Percentiles rank a stretch among this genome's conserved stretches.
Conservation (phyloP, 176 grass and related monocot genomes). For the Carex parvula region DNA sequence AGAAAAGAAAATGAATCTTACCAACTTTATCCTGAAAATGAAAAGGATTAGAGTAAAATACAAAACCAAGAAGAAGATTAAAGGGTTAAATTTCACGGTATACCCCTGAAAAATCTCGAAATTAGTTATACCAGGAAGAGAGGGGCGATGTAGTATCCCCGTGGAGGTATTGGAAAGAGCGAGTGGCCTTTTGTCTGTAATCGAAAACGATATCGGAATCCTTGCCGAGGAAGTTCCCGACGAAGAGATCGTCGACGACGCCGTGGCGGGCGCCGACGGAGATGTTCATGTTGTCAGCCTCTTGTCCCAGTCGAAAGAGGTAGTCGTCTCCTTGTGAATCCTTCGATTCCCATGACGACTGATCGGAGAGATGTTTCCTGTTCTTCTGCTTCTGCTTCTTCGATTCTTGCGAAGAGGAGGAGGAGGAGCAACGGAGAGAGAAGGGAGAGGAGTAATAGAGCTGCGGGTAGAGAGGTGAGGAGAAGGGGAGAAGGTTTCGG, state of each 20-base stretch:
- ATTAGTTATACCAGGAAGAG: constrained; percentile 48
- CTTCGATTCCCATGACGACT: constrained; percentile 75
- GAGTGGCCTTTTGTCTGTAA: constrained; percentile 87
- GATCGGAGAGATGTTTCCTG: constrained; percentile 31
- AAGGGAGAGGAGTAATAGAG: too few species aligned
- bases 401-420: background rate
- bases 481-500: background rate
- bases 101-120: too few species aligned
- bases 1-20: constrained; percentile 32
- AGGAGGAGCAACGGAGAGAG: background rate
- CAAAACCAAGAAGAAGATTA: too few species aligned
- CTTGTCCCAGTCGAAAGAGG: constrained; percentile 76
- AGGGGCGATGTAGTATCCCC: constrained; percentile 94
- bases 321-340: constrained; percentile 71
- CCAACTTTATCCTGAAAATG: constrained; percentile 89
- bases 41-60: background rate
- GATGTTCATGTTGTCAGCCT: constrained; percentile 88
- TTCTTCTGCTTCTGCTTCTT: too few species aligned
- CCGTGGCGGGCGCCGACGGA: constrained; percentile 65
- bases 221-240: constrained; percentile 76
- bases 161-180: constrained; percentile 78
- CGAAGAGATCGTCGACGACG: constrained; percentile 75
- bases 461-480: too few species aligned
- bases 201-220: constrained; percentile 95
- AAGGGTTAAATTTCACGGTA: too few species aligned